Percentiles rank a stretch among this genome's conserved stretches.
Evolutionary conservation across 257 asterid species (phyloP).

Genomic region (Fraxinus quadrangulata): DNA sequence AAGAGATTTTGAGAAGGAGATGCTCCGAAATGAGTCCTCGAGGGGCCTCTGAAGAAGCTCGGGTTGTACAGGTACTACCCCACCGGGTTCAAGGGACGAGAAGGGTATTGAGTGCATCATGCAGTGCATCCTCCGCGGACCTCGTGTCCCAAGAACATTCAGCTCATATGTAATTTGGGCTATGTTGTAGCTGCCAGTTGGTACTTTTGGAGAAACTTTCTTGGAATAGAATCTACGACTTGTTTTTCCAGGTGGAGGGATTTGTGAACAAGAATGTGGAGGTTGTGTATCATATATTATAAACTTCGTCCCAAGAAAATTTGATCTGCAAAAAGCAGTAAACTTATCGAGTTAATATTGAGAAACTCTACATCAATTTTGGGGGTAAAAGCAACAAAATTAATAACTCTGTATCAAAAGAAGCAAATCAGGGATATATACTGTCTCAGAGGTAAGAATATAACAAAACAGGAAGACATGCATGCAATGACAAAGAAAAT

Average conservation of each 20-base stretch:
- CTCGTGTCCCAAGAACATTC: slow-evolving; percentile 91
- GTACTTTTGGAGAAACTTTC: slow-evolving; percentile 88
- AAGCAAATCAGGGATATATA: background rate
- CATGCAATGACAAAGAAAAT: background rate
- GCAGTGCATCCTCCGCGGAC: slow-evolving; percentile 92
- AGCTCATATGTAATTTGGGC: slow-evolving; percentile 83
- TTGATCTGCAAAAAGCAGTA: slow-evolving; percentile 55
- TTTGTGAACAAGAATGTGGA: slow-evolving; percentile 51
- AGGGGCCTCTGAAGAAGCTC: slow-evolving; percentile 77
- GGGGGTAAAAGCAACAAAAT: background rate
- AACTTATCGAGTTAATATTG: background rate
- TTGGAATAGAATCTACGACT: slow-evolving; percentile 82
- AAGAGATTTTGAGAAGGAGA: slow-evolving; percentile 78
- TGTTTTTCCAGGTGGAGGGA: slow-evolving; percentile 62
- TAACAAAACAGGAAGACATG: background rate
- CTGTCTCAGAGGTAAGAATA: background rate
- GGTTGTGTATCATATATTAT: slow-evolving; percentile 92
- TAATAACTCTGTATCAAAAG: background rate
- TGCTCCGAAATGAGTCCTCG: slow-evolving; percentile 84
- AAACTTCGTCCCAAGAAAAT: slow-evolving; percentile 94
- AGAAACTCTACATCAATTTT: background rate
- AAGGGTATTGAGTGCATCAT: slow-evolving; percentile 80
- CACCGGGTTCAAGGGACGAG: slow-evolving; percentile 82
- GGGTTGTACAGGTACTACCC: slow-evolving; percentile 88
- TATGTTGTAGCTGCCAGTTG: slow-evolving; percentile 79